phyloP scores from a whole-genome alignment of 2,329 filamentous ascomycete genomes.

The Aphanocladium album region DNA sequence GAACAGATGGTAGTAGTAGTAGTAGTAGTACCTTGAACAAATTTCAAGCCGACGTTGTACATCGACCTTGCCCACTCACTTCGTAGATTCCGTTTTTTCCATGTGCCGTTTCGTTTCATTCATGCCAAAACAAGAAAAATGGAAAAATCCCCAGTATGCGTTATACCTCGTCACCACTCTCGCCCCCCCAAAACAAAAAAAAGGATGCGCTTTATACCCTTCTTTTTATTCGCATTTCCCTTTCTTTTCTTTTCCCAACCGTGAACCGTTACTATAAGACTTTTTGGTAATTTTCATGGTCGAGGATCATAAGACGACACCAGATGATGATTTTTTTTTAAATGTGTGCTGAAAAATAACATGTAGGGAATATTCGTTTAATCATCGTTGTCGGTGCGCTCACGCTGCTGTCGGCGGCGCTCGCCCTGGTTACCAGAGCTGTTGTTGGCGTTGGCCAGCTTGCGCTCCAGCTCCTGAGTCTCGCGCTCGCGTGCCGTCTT shows the following conservation, averaged over 20 bases:
- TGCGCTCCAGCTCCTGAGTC: conserved; percentile 64
- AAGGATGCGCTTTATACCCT: not conserved
- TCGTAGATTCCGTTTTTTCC: not conserved
- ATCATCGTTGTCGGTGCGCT: conserved; percentile 54
- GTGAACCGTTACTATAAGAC: not conserved
- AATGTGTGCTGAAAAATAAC: not conserved
- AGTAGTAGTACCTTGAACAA: not conserved
- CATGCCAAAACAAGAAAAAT: not conserved
- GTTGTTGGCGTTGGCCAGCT: conserved; percentile 44
- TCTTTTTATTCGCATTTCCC: not conserved
- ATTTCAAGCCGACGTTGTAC: not conserved
- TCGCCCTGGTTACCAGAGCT: conserved; percentile 24
- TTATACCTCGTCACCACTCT: not conserved
- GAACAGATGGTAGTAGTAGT: not conserved
- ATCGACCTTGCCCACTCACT: not conserved
- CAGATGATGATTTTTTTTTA: not conserved
- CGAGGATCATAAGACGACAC: not conserved
- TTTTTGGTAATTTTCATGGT: not conserved
- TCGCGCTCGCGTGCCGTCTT: conserved; percentile 74
- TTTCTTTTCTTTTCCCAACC: not conserved
- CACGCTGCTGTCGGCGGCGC: conserved; percentile 35
- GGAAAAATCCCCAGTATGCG: not conserved
- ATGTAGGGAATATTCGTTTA: conserved; percentile 27
- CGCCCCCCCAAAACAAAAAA: not conserved
- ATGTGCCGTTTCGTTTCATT: conserved; percentile 1